Base-by-base conservation (phyloP, 495 filamentous ascomycete genomes). In the Baudoinia panamericana region DNA sequence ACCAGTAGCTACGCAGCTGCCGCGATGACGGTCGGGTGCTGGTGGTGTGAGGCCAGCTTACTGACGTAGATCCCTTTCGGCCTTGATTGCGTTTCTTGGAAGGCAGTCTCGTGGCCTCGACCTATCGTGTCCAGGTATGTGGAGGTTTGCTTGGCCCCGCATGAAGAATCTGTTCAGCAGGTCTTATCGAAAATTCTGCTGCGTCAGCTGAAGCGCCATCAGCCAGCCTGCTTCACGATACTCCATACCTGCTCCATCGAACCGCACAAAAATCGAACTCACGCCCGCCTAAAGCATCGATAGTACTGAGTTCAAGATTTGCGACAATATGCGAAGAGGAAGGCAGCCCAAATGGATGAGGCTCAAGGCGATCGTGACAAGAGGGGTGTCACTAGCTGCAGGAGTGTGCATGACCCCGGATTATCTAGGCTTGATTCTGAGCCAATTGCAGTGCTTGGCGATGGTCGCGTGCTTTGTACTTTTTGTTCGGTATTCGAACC, bases 221-320 rank as follows among this genome's bases (percentile, higher is more conserved):
- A 16, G 29, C 28, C 27, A 41, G 16, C 31, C 2, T 15, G 27
- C 9, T 25, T 43, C 40, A 12, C 25, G 17, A 8, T 29, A 11
- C n/a, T 30, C 30, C 12, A 3, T 22, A 30, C 28, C 45, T 35
- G 4, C 30, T 42, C 31, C 36, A 27, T 46, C 19, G 28, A 51
- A 36, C 19, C n/a, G 8, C 23, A n/a, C 48, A 51, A 46, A n/a
- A 42, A 11, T 29, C 7, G 25, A 18, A 51, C 43, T 46, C 3
- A 26, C 2, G 16, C 10, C n/a, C 8, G 5, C 9, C 19, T 2
- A 5, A 11, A 17, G 1, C 29, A 4, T n/a, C 2, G 23, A 2
- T 6, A 30, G 27, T 8, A 12, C 12, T 20, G 48, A 51, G 48
- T 51, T 27, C 26, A 22, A 51, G 46, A 42, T 12, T 51, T 45